phyloP scores from a whole-genome alignment of 139 green algal genomes.

The Raphidocelis subcapitata region DNA sequence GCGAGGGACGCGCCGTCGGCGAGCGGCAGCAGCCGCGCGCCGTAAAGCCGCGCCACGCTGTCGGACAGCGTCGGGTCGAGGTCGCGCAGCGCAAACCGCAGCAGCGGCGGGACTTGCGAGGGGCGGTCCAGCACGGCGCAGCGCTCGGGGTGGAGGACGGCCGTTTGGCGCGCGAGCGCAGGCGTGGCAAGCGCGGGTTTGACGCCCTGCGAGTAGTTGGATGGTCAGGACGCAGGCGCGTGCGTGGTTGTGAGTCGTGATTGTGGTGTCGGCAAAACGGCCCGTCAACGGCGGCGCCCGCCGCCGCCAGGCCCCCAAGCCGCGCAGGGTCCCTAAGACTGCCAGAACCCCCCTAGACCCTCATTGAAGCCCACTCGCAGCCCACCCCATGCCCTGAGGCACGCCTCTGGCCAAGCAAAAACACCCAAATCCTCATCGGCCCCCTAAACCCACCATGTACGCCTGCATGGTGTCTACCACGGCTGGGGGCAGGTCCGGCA shows the following conservation, averaged over 20 bases:
- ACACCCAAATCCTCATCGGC: no score
- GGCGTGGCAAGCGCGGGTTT: background rate
- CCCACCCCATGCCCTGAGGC: no score
- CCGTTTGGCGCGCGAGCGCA: background rate
- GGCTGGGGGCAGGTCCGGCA: constrained; percentile 27
- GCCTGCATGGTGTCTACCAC: constrained; percentile 32
- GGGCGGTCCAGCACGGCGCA: constrained; percentile 5
- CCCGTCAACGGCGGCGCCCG: no score
- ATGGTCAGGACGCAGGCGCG: no score
- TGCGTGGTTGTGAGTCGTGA: no score
- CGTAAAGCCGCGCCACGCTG: constrained; percentile 35
- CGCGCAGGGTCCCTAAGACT: no score
- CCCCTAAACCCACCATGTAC: constrained; percentile 19
- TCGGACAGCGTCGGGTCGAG: no score
- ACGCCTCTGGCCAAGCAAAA: no score
- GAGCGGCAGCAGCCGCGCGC: constrained; percentile 58
- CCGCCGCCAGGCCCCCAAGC: no score
- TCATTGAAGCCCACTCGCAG: no score
- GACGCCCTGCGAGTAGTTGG: background rate
- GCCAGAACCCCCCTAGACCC: no score
- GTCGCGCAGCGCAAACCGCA: constrained; percentile 7
- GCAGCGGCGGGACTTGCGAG: constrained; percentile 28
- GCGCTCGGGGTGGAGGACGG: background rate
- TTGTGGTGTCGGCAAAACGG: no score
- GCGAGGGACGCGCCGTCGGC: constrained; percentile 9